Evolutionary conservation across 108 stramenopile genomes (phyloP).

Genomic region (Skeletonema menzelii): DNA sequence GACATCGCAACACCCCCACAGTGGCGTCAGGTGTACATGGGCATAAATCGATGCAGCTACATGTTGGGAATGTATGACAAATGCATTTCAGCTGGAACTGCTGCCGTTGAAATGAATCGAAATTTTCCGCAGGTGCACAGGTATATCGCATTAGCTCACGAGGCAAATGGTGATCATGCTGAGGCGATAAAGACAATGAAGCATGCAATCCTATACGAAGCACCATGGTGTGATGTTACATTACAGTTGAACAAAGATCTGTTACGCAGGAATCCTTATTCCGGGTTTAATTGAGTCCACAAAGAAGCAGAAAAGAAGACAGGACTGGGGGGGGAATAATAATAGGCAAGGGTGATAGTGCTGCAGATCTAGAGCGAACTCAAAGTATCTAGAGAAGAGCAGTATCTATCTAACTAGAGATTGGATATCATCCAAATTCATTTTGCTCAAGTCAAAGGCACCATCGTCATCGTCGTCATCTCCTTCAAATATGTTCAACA

Average conservation of each 20-base stretch:
- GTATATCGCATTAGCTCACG: slow-evolving; percentile 48
- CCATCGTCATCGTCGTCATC: slow-evolving; percentile 27
- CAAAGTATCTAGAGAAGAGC: background rate
- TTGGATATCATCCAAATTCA: slow-evolving; percentile 21
- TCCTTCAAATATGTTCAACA: slow-evolving; percentile 30
- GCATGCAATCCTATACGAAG: slow-evolving; percentile 46
- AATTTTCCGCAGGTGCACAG: slow-evolving; percentile 57
- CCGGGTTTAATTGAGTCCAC: no score
- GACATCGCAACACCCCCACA: background rate
- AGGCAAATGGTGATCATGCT: slow-evolving; percentile 31
- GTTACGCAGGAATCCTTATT: background rate
- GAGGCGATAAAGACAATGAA: slow-evolving; percentile 39
- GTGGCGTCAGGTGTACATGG: slow-evolving; percentile 28
- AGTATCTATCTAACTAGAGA: background rate
- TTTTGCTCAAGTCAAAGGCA: slow-evolving; percentile 21
- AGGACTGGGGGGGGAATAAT: no score
- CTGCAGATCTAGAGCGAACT: no score
- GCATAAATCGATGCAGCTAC: slow-evolving; percentile 39
- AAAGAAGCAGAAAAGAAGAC: no score
- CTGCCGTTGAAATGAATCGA: slow-evolving; percentile 54
- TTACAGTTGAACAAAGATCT: slow-evolving; percentile 6
- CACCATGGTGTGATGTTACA: slow-evolving; percentile 51
- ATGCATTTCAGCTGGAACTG: slow-evolving; percentile 24
- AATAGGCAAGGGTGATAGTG: no score
- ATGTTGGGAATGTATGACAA: slow-evolving; percentile 31